These are phyloP conservation scores for Erysimum cheiri DNA, from an alignment of 441 rosid genomes.

Conservation along the genomic window DNA sequence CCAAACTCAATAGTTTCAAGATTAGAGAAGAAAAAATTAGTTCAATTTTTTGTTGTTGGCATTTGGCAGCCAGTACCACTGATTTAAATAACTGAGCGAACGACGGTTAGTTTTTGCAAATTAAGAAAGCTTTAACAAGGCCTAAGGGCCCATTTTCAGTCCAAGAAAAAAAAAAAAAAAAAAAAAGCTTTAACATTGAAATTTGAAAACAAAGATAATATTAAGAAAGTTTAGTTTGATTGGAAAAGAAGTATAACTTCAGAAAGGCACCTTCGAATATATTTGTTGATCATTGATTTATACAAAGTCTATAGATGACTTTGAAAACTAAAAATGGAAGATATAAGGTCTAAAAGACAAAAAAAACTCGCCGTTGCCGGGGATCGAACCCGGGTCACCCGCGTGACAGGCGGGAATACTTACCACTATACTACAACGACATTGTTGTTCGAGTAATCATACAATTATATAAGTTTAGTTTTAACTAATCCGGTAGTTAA, in stretches of 20 bases:
- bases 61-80: no score
- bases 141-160: no score
- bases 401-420: slow-evolving; percentile 74
- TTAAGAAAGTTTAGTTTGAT: no score
- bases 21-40: not conserved
- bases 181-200: no score
- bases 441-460: not conserved
- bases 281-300: slow-evolving; percentile 5
- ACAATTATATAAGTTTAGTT: fast-evolving
- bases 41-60: no score
- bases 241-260: not conserved
- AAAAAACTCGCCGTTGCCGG: slow-evolving; percentile 39
- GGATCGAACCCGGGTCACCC: slow-evolving; percentile 49
- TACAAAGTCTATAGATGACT: not conserved
- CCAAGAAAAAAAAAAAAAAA: no score
- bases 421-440: slow-evolving; percentile 49
- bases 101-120: not conserved
- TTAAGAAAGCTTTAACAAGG: not conserved
- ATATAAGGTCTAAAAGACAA: no score
- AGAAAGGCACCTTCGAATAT: not conserved
- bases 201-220: no score
- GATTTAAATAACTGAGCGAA: not conserved
- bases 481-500: not conserved
- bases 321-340: not conserved
- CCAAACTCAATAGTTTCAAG: not conserved